Evolutionary conservation across 2,329 filamentous ascomycete species (phyloP).

Genomic region (Ascocoryne sarcoides): DNA sequence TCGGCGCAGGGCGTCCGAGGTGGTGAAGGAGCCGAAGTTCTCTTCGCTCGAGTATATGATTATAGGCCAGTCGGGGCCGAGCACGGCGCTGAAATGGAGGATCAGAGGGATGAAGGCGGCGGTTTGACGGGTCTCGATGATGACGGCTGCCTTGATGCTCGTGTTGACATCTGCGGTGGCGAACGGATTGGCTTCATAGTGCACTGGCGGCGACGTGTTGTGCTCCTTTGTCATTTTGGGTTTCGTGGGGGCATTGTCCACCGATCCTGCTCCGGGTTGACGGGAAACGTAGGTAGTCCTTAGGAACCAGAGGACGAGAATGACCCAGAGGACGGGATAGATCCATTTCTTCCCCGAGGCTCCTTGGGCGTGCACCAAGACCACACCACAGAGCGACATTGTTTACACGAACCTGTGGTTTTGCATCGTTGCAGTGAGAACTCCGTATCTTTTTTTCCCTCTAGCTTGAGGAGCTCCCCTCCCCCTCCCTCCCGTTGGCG

Average conservation of each 20-base stretch:
- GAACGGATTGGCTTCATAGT: conserved; percentile 3
- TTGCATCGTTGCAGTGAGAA: too few species aligned
- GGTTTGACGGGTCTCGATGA: conserved; percentile 31
- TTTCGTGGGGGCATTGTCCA: neutral
- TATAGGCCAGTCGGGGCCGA: conserved; percentile 37
- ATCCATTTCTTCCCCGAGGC: conserved; percentile 12
- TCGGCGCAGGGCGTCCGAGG: conserved; percentile 31
- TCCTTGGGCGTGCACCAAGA: too few species aligned
- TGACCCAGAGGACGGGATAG: conserved; percentile 9
- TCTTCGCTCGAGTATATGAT: conserved; percentile 32
- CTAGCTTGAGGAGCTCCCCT: too few species aligned
- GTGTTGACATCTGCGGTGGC: conserved; percentile 17
- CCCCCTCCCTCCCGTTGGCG: too few species aligned
- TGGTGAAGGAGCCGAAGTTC: conserved; percentile 24
- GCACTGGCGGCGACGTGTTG: neutral
- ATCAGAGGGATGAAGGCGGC: conserved; percentile 30
- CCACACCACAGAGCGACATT: too few species aligned
- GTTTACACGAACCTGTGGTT: too few species aligned
- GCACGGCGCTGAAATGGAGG: conserved; percentile 32
- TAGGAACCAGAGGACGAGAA: conserved; percentile 8
- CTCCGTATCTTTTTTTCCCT: too few species aligned
- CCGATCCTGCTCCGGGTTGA: neutral
- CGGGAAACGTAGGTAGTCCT: conserved; percentile 1
- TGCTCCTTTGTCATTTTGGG: conserved; percentile 1
- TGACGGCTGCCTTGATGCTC: conserved; percentile 29